phyloP scores from a whole-genome alignment of 2,329 filamentous ascomycete species.

The Fusarium sp. region DNA sequence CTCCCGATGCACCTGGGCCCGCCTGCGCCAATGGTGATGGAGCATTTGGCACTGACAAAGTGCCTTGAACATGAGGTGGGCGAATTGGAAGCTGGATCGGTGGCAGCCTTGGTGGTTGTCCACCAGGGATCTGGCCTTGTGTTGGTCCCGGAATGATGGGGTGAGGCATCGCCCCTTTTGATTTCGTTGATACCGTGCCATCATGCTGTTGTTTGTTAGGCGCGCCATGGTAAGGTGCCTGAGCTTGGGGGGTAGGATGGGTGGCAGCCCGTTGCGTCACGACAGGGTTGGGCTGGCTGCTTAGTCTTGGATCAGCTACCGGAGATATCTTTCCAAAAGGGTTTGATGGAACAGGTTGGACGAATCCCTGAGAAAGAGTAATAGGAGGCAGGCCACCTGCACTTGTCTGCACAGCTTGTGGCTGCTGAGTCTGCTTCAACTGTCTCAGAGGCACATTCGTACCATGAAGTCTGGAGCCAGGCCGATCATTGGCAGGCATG shows the following conservation, averaged over 20 bases:
- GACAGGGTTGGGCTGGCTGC: slow-evolving; percentile 3
- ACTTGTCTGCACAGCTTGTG: neutral
- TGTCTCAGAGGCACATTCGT: slow-evolving; percentile 33
- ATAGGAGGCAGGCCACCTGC: slow-evolving; percentile 7
- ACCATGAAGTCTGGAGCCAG: slow-evolving; percentile 47
- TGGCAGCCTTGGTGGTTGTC: slow-evolving; percentile 3
- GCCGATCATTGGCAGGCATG: slow-evolving; percentile 50
- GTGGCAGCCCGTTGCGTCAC: neutral
- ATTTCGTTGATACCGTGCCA: neutral
- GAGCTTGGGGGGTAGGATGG: slow-evolving; percentile 7
- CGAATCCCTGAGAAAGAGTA: neutral
- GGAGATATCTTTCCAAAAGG: neutral
- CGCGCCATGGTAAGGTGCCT: neutral
- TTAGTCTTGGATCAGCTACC: slow-evolving; percentile 6
- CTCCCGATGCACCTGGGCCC: neutral
- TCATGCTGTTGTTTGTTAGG: neutral
- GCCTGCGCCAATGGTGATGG: neutral
- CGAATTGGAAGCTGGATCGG: slow-evolving; percentile 9
- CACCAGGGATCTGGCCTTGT: neutral
- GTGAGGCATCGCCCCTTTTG: neutral
- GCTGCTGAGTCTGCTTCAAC: slow-evolving; percentile 10
- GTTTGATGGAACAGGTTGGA: neutral
- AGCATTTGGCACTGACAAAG: neutral
- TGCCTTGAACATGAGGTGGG: slow-evolving; percentile 3
- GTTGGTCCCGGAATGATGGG: neutral